Base-by-base conservation (phyloP, 2,329 filamentous ascomycete genomes). In the Colletotrichum endophyticum region DNA sequence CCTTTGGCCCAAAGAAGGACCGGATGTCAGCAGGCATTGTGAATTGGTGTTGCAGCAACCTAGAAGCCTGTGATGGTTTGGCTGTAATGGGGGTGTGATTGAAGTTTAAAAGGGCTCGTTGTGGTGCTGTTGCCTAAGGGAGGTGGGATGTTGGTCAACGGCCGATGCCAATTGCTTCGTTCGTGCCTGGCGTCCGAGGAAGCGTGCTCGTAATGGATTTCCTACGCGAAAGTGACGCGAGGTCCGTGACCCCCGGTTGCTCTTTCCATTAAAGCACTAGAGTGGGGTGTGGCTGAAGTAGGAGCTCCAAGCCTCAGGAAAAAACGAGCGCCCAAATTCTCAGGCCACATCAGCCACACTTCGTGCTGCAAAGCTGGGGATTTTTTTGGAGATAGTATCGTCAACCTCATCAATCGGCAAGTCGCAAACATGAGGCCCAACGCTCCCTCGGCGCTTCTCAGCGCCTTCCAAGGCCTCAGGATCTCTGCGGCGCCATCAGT, bases 1-100 rank as follows among this genome's bases (percentile, higher is more conserved):
- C 91, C 84, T 96, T 96, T 77, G 94, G 92, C 72, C 94, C 93
- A 87, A 99, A 98, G 86, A 98, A 99, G 80, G 90, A 95, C 82
- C 96, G 91, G 82, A 98, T 99, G 85, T 99, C 96, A 78, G 61
- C 61, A 68, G 96, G 92, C 96, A 98, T 98, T 78, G 79, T 78
- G 77, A 74, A 13, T 12, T 32, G 39, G 30, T 57, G 9, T 27
- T 44, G 30, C 25, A 15, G 27, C 3, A 16, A 19, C 2, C 7
- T 19, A 6, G 32, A 12, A 13, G 5, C 2, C 12, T 22, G 19
- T 57, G 4, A 16, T 13, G 25, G 5, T 22, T 12, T 8, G 15
- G 5, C 36, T 13, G 28, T 15, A 15, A 56, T 30, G n/a, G 7
- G 32, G 19, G 27, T 6, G 1, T 53, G 27, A 2, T 3, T 12